A percentile compares a stretch with the other conserved stretches of the same genome.
phyloP scores from a whole-genome alignment of 1,284 basidiomycete species.

The Ustilago shanxiensis region DNA sequence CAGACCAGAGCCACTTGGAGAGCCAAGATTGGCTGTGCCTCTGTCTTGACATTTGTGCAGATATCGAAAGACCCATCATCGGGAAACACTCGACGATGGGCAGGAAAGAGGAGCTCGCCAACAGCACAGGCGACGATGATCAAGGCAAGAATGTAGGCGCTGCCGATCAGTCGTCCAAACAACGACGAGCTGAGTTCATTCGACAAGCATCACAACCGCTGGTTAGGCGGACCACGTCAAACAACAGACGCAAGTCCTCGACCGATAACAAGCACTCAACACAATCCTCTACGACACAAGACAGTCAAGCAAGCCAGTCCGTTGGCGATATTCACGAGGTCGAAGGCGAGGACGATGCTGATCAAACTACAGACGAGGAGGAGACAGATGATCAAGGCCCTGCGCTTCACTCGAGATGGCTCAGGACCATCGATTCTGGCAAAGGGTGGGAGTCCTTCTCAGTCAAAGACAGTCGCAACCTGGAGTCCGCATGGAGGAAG shows the following conservation, averaged over 20 bases:
- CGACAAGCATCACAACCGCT: conserved; percentile 45
- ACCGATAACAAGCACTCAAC: conserved; percentile 21
- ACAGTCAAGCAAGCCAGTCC: conserved; percentile 12
- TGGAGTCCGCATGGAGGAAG: conserved; percentile 41
- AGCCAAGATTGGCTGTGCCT: neutral
- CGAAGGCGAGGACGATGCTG: conserved; percentile 20
- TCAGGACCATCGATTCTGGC: conserved; percentile 32
- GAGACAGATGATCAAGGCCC: conserved; percentile 37
- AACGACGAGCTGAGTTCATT: conserved; percentile 45
- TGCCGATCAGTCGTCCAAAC: conserved; percentile 33
- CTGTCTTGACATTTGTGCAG: neutral
- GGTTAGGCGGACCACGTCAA: conserved; percentile 30
- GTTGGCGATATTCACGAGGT: conserved; percentile 30
- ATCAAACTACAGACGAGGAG: conserved; percentile 18
- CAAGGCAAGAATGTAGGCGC: conserved; percentile 2
- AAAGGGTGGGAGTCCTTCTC: conserved; percentile 48
- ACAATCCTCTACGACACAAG: conserved; percentile 20
- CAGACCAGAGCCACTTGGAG: too few species aligned
- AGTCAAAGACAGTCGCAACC: conserved; percentile 39
- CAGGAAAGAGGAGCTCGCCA: conserved; percentile 12
- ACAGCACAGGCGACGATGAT: conserved; percentile 31
- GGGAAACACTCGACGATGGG: conserved; percentile 10
- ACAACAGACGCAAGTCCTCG: conserved; percentile 25
- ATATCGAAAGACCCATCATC: neutral
- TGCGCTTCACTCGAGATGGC: conserved; percentile 37